Evolutionary conservation across 2,329 filamentous ascomycete species (phyloP), one percentile per base, ranked within the genome.

Genomic region (Colletotrichum noveboracense): DNA sequence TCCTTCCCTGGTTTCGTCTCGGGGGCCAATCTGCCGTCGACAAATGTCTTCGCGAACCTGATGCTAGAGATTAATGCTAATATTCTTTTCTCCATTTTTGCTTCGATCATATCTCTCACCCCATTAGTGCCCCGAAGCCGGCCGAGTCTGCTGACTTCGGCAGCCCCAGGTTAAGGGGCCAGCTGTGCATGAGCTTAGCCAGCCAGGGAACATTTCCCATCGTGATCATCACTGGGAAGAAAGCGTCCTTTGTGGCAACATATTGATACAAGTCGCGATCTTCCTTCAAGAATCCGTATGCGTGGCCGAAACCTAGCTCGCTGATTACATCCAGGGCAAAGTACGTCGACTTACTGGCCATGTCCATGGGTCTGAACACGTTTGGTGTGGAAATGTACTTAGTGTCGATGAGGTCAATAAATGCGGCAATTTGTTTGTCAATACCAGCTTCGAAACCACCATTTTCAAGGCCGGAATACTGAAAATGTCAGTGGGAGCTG

Each of bases 101-200:
- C 0, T n/a, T 61, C 55, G 14, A 18, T 6, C 0, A 5, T 1
- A 77, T 48, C 76, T 48, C 76, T 56, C 28, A 81, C 81, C 80
- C 81, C 38, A 77, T 78, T 3, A 76, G 65, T 7, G 77, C 76
- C 6, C 86, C 86, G 34, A 87, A 82, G 2, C 86, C 85, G 30
- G 84, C 64, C 26, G 80, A 81, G 73, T 82, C 81, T 3, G 76
- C 79, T 1, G 77, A 72, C 60, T 79, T 79, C 1, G 81, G 80
- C 30, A 83, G 70, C 4, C 79, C 55, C 18, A 71, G 66, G 8
- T 79, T 74, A 5, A 79, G 74, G 12, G 78, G 62, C 10, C 66
- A 74, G 13, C 77, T 79, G n/a, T 79, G 78, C 26, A 81, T 55
- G 6, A 81, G 68, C 5, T 66, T 71, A 2, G 77, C 77, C 16